Conservation (phyloP, 2,329 filamentous ascomycete species). For the Cercospora beticola region DNA sequence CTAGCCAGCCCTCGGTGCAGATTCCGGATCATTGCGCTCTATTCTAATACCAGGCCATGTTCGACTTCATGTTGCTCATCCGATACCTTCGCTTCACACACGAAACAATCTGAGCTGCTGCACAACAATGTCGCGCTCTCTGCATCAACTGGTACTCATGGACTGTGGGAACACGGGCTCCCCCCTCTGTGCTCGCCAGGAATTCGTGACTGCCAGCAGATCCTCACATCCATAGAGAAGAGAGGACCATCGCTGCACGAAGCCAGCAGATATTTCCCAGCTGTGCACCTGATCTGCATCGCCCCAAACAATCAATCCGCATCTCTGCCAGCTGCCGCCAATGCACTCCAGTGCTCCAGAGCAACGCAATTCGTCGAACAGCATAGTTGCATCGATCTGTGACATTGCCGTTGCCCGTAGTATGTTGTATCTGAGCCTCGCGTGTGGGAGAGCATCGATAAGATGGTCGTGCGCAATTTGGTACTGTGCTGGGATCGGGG, state of each 20-base stretch:
- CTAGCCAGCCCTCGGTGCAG: neutral
- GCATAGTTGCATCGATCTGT: conserved; percentile 29
- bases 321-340: conserved; percentile 28
- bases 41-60: neutral
- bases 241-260: conserved; percentile 43
- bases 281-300: conserved; percentile 42
- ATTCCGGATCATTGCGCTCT: neutral
- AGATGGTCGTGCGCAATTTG: conserved; percentile 33
- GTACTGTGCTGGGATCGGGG: conserved; percentile 32
- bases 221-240: conserved; percentile 44
- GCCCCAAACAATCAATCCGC: conserved; percentile 42
- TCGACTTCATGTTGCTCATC: neutral
- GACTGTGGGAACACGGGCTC: conserved; percentile 28
- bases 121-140: neutral
- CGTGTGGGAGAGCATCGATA: conserved; percentile 34
- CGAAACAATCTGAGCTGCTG: neutral
- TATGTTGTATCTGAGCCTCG: conserved; percentile 34
- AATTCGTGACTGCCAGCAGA: conserved; percentile 42
- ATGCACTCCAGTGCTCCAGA: conserved; percentile 32
- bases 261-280: conserved; percentile 47
- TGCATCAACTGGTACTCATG: neutral
- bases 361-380: conserved; percentile 27
- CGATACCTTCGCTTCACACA: neutral
- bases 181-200: conserved; percentile 41
- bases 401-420: conserved; percentile 28